Evolutionary conservation across 1,284 basidiomycete species (phyloP).

Genomic region (Thecaphora frezii): DNA sequence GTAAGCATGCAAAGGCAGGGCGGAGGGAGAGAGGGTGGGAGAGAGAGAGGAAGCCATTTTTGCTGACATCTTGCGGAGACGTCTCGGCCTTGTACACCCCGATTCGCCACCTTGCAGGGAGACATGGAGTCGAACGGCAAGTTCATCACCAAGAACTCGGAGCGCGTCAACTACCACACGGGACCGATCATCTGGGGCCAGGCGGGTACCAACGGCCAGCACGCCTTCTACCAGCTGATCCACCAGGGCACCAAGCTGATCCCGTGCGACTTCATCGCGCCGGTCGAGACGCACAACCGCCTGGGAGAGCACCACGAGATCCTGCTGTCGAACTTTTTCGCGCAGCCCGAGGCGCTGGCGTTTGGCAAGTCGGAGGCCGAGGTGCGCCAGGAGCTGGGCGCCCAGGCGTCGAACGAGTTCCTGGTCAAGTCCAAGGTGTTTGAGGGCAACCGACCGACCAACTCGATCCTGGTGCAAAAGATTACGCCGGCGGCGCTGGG

Average conservation of each 20-base stretch:
- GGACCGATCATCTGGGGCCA: conserved; percentile 99
- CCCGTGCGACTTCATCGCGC: conserved; percentile 89
- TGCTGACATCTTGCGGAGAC: too few relatives aligned
- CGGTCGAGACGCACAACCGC: conserved; percentile 89
- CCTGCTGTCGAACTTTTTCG: conserved; percentile 95
- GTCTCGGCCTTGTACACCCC: too few relatives aligned
- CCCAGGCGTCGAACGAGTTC: conserved; percentile 71
- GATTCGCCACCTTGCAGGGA: conserved; percentile 63
- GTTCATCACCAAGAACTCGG: conserved; percentile 87
- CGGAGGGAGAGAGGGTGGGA: background rate
- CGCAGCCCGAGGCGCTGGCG: conserved; percentile 86
- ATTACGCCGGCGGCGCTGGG: conserved; percentile 87
- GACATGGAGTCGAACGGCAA: conserved; percentile 99
- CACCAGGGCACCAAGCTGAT: conserved; percentile 75
- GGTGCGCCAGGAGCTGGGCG: conserved; percentile 76
- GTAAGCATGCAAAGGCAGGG: conserved; percentile 44
- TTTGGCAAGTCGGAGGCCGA: conserved; percentile 94
- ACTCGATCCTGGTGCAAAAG: conserved; percentile 91
- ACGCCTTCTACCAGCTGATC: conserved; percentile 98
- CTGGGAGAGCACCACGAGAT: conserved; percentile 89
- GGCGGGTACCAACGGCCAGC: conserved; percentile 95
- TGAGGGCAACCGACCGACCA: conserved; percentile 94
- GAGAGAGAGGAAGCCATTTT: background rate
- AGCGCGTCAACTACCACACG: conserved; percentile 92
- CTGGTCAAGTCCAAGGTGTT: conserved; percentile 97